Base-by-base conservation (phyloP, 352 stramenopile genomes). In the Globisporangium abappressorium region DNA sequence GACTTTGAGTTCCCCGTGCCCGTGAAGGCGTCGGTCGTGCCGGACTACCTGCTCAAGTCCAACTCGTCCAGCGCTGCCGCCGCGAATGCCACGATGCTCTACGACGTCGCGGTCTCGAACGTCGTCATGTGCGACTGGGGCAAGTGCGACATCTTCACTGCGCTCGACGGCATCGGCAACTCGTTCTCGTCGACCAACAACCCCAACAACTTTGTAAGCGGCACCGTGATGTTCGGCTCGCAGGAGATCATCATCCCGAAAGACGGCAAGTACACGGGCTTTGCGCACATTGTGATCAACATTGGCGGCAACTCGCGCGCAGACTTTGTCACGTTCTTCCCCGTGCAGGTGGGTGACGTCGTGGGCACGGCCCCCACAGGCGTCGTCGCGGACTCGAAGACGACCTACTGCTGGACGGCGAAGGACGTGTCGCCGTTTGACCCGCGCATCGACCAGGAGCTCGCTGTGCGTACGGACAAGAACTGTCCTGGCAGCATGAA, bases 251-350 rank as follows among this genome's bases (percentile, higher is more conserved):
- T 87, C 41, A 80, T 94, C 65, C 72, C 78, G 18, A 91, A 92
- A 66, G 82, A 92, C 36, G 82, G 79, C 69, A 92, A 91, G 70
- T 94, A 92, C 76, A 87, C 85, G 54, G 85, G 85, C 66, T 91
- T 87, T 57, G 85, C 79, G 43, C 84, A 91, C 66, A 65, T 92
- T 38, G 80, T 88, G 38, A 66, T 92, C 51, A 90, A 84, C 69
- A 78, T 92, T 18, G 79, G 71, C 1, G 84, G 76, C 57, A 85
- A 91, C 62, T 84, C 79, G 58, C 81, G 85, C 12, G 80, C 81
- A 43, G 84, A 94, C 67, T 94, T 92, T 38, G 78, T 90, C 3
- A 91, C 84, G 12, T 94, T 89, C 65, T 94, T 94, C 69, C 82
- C 84, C 6, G 81, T 91, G 28, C 85, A 92, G 55, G 79, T 94